Evolutionary conservation across 1,284 basidiomycete genomes (phyloP).

Genomic region (Vanrija sp.): DNA sequence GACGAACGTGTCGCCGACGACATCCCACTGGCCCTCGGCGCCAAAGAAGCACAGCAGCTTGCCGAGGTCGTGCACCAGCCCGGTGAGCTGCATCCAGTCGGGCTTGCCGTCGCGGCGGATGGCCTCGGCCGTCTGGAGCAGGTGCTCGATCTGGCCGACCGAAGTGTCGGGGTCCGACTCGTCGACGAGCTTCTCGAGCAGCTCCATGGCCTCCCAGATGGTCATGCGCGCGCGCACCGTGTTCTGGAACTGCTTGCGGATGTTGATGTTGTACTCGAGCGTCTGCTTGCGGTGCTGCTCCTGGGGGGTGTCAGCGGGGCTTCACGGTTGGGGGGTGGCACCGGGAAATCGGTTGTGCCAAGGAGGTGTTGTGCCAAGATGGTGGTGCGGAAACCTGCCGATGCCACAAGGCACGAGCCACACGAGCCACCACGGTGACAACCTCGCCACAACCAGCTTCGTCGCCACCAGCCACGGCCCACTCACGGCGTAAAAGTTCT

Average conservation of each 20-base stretch:
- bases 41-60: slow-evolving; percentile 76
- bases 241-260: slow-evolving; percentile 49
- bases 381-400: too few relatives aligned
- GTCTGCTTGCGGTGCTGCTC: slow-evolving; percentile 91
- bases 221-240: slow-evolving; percentile 43
- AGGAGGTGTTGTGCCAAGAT: not conserved
- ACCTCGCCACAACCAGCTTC: not conserved
- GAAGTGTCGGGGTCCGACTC: slow-evolving; percentile 60
- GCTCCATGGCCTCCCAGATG: slow-evolving; percentile 87
- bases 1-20: slow-evolving; percentile 79
- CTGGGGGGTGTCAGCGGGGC: slow-evolving; percentile 35
- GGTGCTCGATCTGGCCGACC: slow-evolving; percentile 81
- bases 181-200: slow-evolving; percentile 80
- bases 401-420: too few relatives aligned
- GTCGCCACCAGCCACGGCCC: too few relatives aligned
- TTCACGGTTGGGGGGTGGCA: too few relatives aligned
- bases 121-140: slow-evolving; percentile 86
- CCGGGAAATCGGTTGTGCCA: too few relatives aligned
- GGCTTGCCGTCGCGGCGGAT: slow-evolving; percentile 84
- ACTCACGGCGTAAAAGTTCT: slow-evolving; percentile 62
- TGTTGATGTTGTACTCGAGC: slow-evolving; percentile 72
- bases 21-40: slow-evolving; percentile 76
- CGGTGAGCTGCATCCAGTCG: slow-evolving; percentile 67
- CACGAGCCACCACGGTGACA: not conserved
- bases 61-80: slow-evolving; percentile 76